Evolutionary conservation across 2,329 filamentous ascomycete species (phyloP).

Genomic region (Fusarium virguliforme): DNA sequence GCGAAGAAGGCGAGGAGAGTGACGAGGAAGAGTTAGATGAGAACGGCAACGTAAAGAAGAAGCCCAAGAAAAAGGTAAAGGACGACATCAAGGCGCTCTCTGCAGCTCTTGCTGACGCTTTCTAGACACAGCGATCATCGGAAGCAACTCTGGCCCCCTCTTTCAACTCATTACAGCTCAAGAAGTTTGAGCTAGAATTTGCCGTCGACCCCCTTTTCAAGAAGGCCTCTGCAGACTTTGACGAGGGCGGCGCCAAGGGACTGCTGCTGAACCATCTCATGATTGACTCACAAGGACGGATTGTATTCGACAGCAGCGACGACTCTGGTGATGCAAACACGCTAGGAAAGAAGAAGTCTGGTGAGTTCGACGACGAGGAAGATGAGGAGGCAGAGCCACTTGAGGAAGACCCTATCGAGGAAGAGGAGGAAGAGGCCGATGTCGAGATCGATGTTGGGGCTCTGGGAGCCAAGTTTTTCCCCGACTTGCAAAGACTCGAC

Average conservation of each 20-base stretch:
- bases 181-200: conserved; percentile 98
- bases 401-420: conserved; percentile 54
- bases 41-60: conserved; percentile 73
- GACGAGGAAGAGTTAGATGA: conserved; percentile 76
- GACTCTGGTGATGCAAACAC: conserved; percentile 73
- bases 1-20: conserved; percentile 78
- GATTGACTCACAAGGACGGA: conserved; percentile 91
- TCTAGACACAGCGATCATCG: conserved; percentile 79
- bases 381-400: conserved; percentile 55
- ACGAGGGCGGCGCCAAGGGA: conserved; percentile 97
- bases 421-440: conserved; percentile 60
- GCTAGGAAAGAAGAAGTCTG: conserved; percentile 57
- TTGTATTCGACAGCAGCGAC: conserved; percentile 98
- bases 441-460: conserved; percentile 84
- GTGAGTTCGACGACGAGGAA: conserved; percentile 59
- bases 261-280: conserved; percentile 96
- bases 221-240: conserved; percentile 97
- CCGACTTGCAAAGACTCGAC: conserved; percentile 82
- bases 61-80: conserved; percentile 81
- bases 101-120: conserved; percentile 26
- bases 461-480: conserved; percentile 87
- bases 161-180: conserved; percentile 90
- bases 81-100: background rate
- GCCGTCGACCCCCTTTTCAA: conserved; percentile 99
- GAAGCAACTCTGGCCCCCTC: conserved; percentile 94